Evolutionary conservation across 1,139 yeast species (phyloP).

Genomic region (Zhuliangozyma parablackwelliae): DNA sequence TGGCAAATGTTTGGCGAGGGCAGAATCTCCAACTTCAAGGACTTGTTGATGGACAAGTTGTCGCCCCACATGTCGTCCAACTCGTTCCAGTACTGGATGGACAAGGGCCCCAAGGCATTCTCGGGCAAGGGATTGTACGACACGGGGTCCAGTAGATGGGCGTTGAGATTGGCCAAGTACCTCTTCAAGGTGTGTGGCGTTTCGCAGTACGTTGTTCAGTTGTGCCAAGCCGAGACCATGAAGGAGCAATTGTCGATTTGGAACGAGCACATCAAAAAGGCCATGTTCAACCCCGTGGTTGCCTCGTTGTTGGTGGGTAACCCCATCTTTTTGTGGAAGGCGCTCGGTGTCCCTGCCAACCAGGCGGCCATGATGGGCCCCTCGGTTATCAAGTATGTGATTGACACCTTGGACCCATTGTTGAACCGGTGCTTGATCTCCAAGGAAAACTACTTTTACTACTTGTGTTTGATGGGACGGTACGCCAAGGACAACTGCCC

Average conservation of each 20-base stretch:
- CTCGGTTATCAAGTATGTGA: conserved; percentile 65
- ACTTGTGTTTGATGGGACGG: conserved; percentile 58
- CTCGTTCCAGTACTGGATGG: conserved; percentile 78
- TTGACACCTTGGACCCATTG: conserved; percentile 76
- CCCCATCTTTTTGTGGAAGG: conserved; percentile 81
- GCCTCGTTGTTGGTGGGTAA: conserved; percentile 70
- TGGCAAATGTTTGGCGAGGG: conserved; percentile 82
- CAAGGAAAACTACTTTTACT: conserved; percentile 73
- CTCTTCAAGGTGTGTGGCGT: conserved; percentile 58
- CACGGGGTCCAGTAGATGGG: conserved; percentile 87
- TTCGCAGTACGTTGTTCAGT: conserved; percentile 43
- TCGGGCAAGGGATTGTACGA: conserved; percentile 60
- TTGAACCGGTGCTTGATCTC: conserved; percentile 60
- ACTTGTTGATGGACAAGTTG: conserved; percentile 47
- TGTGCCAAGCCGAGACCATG: conserved; percentile 57
- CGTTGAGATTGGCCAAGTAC: conserved; percentile 60
- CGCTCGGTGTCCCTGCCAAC: conserved; percentile 80
- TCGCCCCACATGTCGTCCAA: conserved; percentile 73
- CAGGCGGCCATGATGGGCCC: conserved; percentile 78
- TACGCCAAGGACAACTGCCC: conserved; percentile 71
- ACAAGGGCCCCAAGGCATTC: conserved; percentile 57
- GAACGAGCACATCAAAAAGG: conserved; percentile 60
- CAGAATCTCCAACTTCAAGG: conserved; percentile 46
- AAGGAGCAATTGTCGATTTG: conserved; percentile 62
- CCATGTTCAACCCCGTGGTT: conserved; percentile 65